phyloP scores from a whole-genome alignment of 1,284 basidiomycete species.

The Ustilago vetiveriae region DNA sequence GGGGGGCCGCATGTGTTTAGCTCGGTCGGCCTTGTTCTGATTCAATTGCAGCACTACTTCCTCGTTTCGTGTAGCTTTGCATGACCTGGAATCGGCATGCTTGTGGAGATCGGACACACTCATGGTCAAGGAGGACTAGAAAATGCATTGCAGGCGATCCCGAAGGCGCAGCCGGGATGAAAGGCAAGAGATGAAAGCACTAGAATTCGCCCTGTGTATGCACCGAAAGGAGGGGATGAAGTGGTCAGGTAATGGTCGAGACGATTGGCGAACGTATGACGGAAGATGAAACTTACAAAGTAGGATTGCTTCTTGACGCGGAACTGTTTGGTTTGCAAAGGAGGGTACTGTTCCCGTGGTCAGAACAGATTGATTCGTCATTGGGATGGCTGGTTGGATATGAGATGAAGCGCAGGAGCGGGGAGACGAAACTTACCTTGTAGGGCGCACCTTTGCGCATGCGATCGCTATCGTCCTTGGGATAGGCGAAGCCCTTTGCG shows the following conservation, averaged over 20 bases:
- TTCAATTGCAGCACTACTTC: too few relatives aligned
- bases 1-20: too few relatives aligned
- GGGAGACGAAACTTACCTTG: conserved; percentile 49
- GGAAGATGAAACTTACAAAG: conserved; percentile 63
- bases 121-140: not conserved
- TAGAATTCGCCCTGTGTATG: conserved; percentile 9
- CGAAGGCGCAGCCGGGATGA: not conserved
- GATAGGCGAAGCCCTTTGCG: conserved; percentile 52
- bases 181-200: not conserved
- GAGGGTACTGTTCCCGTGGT: conserved; percentile 55
- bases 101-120: not conserved
- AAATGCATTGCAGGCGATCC: not conserved
- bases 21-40: too few relatives aligned
- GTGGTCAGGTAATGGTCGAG: not conserved
- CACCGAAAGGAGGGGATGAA: not conserved
- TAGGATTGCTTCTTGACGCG: conserved; percentile 60
- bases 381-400: conserved; percentile 16
- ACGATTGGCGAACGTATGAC: too few relatives aligned
- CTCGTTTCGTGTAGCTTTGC: too few relatives aligned
- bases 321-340: conserved; percentile 56
- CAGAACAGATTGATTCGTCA: conserved; percentile 40
- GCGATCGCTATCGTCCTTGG: conserved; percentile 59
- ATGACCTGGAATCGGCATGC: too few relatives aligned
- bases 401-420: not conserved
- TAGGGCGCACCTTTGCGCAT: conserved; percentile 58